Conservation (phyloP, 2,329 filamentous ascomycete species). For the Paraphoma chrysanthemicola region DNA sequence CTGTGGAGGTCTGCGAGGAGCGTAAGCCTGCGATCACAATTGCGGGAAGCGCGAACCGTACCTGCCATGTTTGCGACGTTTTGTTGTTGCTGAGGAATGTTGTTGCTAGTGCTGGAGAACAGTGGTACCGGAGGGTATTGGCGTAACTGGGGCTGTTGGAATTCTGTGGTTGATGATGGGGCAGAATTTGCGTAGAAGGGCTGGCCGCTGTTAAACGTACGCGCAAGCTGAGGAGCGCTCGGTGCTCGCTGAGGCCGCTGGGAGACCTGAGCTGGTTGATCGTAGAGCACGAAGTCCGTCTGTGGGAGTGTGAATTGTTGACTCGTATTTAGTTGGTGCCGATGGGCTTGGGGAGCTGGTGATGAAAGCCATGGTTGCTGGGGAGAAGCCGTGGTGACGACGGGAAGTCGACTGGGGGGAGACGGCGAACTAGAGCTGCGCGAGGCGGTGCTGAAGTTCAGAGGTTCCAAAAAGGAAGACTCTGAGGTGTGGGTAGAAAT, state of each 20-base stretch:
- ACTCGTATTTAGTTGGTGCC: constrained; percentile 56
- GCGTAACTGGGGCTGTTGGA: constrained; percentile 62
- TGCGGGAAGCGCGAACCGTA: constrained; percentile 30
- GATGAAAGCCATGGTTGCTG: constrained; percentile 80
- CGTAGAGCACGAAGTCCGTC: constrained; percentile 83
- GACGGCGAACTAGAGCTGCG: constrained; percentile 64
- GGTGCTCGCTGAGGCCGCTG: constrained; percentile 57
- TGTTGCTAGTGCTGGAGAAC: constrained; percentile 68
- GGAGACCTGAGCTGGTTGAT: constrained; percentile 54
- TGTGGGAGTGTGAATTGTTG: constrained; percentile 57
- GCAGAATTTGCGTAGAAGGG: constrained; percentile 74
- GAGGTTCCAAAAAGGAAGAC: constrained; percentile 54
- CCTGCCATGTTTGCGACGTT: constrained; percentile 49
- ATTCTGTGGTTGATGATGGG: constrained; percentile 65
- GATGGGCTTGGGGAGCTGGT: constrained; percentile 60
- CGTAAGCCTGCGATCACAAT: constrained; percentile 35
- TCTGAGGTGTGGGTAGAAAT: constrained; percentile 44
- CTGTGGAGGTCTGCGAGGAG: constrained; percentile 43
- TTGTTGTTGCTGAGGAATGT: constrained; percentile 52
- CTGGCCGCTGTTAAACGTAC: constrained; percentile 65
- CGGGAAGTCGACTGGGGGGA: constrained; percentile 69
- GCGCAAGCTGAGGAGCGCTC: constrained; percentile 61
- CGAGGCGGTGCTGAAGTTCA: constrained; percentile 72
- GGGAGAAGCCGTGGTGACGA: constrained; percentile 82
- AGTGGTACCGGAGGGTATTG: constrained; percentile 74